These are phyloP conservation scores for Syzygium aqueum DNA, from an alignment of 345 rosid species.

Conservation along the genomic window DNA sequence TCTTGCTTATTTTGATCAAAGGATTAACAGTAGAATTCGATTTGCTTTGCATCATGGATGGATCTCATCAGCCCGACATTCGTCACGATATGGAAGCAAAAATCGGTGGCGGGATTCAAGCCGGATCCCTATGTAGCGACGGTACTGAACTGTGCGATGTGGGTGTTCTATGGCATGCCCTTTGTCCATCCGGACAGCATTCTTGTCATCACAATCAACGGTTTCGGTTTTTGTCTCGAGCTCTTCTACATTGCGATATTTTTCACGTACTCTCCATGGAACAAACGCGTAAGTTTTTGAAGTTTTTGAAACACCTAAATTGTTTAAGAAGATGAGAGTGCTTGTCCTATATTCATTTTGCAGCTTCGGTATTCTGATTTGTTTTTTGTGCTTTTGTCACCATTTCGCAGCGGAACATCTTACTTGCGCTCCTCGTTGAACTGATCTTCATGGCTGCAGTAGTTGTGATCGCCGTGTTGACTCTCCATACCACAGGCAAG, in stretches of 20 bases:
- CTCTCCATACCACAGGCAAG: constrained; percentile 20
- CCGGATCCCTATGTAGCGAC: constrained; percentile 75
- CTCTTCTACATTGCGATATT: constrained; percentile 37
- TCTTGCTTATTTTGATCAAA: not conserved
- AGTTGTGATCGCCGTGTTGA: constrained; percentile 22
- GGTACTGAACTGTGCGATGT: constrained; percentile 57
- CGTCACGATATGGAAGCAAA: constrained; percentile 31
- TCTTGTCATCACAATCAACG: constrained; percentile 54
- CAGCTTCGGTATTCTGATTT: not conserved
- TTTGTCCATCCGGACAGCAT: constrained; percentile 50
- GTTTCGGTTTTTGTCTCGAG: constrained; percentile 52
- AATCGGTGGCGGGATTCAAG: constrained; percentile 43
- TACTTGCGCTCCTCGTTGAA: constrained; percentile 22
- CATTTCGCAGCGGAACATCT: constrained; percentile 15
- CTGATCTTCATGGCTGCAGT: constrained; percentile 29
- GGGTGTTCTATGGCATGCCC: constrained; percentile 69
- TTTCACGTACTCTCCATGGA: constrained; percentile 23
- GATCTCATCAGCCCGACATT: constrained; percentile 51
- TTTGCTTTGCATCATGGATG: not conserved
- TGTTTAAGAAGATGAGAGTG: not conserved
- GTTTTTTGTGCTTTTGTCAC: not conserved
- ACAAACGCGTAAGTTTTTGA: constrained; percentile 22
- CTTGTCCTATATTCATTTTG: not conserved
- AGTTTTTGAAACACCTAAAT: not conserved
- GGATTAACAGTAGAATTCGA: not conserved